Conservation (phyloP, 2,329 filamentous ascomycete genomes). For the Sclerotinia spermophila region DNA sequence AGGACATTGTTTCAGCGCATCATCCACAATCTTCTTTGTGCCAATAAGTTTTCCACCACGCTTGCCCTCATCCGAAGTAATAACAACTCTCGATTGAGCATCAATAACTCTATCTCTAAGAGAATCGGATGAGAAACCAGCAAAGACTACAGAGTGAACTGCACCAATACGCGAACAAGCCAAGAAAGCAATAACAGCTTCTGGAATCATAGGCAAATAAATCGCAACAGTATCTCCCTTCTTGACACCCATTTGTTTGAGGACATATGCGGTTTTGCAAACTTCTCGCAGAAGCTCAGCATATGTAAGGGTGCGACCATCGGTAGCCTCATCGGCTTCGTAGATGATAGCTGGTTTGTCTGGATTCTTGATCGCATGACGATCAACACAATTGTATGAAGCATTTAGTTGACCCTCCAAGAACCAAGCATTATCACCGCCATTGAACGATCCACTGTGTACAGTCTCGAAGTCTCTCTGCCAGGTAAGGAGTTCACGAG, state of each 20-base stretch:
- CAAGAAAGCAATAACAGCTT: slow-evolving; percentile 86
- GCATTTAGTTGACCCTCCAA: slow-evolving; percentile 90
- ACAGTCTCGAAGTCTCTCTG: slow-evolving; percentile 89
- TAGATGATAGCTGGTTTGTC: slow-evolving; percentile 96
- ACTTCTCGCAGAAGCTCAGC: slow-evolving; percentile 90
- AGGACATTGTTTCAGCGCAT: slow-evolving; percentile 93
- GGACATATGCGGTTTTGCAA: slow-evolving; percentile 77
- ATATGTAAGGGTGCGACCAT: slow-evolving; percentile 89
- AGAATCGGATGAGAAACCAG: slow-evolving; percentile 94
- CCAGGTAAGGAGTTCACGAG: slow-evolving; percentile 87
- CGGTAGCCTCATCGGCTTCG: slow-evolving; percentile 85
- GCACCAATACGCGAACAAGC: slow-evolving; percentile 91
- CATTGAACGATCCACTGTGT: slow-evolving; percentile 66
- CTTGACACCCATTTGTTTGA: slow-evolving; percentile 93
- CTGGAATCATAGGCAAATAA: slow-evolving; percentile 98
- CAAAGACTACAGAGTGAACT: slow-evolving; percentile 95
- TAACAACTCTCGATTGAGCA: slow-evolving; percentile 85
- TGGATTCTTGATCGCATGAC: slow-evolving; percentile 92
- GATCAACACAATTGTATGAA: slow-evolving; percentile 95
- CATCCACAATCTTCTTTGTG: slow-evolving; percentile 99
- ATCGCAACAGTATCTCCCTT: slow-evolving; percentile 97
- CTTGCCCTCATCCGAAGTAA: slow-evolving; percentile 96
- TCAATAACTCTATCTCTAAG: slow-evolving; percentile 93
- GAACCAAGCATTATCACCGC: slow-evolving; percentile 93
- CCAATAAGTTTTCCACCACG: slow-evolving; percentile 95